These are phyloP conservation scores for Sclerotinia spermophila DNA, from an alignment of 2,329 filamentous ascomycete species.

Conservation along the genomic window DNA sequence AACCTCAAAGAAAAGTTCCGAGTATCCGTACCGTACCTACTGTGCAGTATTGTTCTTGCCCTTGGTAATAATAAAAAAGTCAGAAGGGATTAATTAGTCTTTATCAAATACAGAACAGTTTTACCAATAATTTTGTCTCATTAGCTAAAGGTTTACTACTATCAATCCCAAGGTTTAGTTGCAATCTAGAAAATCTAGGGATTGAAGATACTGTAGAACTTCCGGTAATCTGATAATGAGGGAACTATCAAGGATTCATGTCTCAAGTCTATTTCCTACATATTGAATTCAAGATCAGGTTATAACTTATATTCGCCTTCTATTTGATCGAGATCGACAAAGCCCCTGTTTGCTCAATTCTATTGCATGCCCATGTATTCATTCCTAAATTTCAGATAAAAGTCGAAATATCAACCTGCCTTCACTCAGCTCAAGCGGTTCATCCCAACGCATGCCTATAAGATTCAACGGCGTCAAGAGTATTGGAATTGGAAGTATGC, in stretches of 20 bases:
- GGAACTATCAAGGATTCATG: constrained; percentile 10
- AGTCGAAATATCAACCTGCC: background rate
- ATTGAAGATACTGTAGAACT: background rate
- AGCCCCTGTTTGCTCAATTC: constrained; percentile 7
- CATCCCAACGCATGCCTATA: background rate
- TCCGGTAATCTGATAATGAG: constrained; percentile 6
- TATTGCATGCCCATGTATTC: background rate
- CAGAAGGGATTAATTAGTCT: background rate
- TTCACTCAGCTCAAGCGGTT: background rate
- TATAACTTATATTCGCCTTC: background rate
- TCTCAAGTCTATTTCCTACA: constrained; percentile 7
- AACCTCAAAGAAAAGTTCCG: background rate
- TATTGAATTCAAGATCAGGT: constrained; percentile 3
- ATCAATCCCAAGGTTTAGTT: background rate
- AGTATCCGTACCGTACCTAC: background rate
- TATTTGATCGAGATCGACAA: constrained; percentile 9
- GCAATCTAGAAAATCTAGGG: background rate
- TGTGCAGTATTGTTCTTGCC: background rate
- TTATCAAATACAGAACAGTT: background rate
- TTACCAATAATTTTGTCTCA: constrained; percentile 6
- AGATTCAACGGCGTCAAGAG: background rate
- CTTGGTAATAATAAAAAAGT: background rate
- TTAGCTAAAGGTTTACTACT: background rate
- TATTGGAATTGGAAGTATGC: background rate
- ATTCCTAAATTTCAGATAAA: background rate